Conservation (phyloP, 2,329 filamentous ascomycete species). For the Epichloe festucae region DNA sequence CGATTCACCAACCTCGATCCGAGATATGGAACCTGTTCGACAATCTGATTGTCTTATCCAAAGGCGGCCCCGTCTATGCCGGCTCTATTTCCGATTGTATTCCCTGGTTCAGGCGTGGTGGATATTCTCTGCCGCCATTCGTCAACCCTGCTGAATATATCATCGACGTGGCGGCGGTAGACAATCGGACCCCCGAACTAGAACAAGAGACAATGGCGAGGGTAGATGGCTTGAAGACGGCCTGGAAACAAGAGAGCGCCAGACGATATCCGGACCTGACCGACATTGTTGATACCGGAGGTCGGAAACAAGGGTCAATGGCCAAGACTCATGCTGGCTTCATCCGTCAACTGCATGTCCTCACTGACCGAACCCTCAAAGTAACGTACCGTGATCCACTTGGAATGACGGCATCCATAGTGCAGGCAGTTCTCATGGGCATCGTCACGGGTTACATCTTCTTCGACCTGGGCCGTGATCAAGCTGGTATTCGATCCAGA, state of each 20-base stretch:
- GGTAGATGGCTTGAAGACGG: conserved; percentile 46
- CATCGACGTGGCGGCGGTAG: conserved; percentile 61
- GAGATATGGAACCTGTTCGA: conserved; percentile 73
- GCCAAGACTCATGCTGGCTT: conserved; percentile 39
- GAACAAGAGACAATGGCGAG: conserved; percentile 46
- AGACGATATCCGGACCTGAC: conserved; percentile 14
- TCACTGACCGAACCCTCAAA: conserved; percentile 56
- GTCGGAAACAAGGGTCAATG: conserved; percentile 10
- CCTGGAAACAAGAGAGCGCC: conserved; percentile 38
- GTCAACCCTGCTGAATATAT: conserved; percentile 69
- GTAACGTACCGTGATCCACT: conserved; percentile 66
- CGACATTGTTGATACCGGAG: background rate
- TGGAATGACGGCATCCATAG: conserved; percentile 56
- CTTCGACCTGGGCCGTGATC: conserved; percentile 48
- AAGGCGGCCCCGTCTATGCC: conserved; percentile 55
- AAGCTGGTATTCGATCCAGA: conserved; percentile 60
- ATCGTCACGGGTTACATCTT: conserved; percentile 65
- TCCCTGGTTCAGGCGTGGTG: conserved; percentile 48
- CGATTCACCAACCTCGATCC: conserved; percentile 65
- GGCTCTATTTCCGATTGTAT: conserved; percentile 45
- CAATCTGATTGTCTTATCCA: conserved; percentile 54
- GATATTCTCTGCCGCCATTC: conserved; percentile 52
- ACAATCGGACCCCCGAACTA: conserved; percentile 54
- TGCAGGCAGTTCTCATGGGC: conserved; percentile 59
- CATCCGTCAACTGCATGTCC: conserved; percentile 47